phyloP scores from a whole-genome alignment of 352 stramenopile species.

The Achlya hypogyna region DNA sequence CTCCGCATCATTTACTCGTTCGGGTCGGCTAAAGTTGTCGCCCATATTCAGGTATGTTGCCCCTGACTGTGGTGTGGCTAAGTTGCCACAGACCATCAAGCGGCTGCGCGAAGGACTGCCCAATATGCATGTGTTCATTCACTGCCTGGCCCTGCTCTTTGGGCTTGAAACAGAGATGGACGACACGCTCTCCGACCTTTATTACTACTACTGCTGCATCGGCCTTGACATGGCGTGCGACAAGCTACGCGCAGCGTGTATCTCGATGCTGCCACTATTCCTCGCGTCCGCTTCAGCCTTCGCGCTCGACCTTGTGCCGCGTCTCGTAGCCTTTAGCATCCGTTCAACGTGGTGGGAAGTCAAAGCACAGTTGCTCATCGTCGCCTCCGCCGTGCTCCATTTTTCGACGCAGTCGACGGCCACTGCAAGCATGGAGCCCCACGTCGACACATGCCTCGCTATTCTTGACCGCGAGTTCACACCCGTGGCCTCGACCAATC shows the following conservation, averaged over 20 bases:
- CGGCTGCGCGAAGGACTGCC: conserved; percentile 50
- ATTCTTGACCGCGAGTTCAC: conserved; percentile 73
- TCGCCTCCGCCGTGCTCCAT: conserved; percentile 49
- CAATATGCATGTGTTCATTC: conserved; percentile 63
- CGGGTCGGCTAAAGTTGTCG: conserved; percentile 35
- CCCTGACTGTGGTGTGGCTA: background rate
- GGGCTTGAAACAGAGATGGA: conserved; percentile 62
- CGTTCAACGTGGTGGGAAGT: conserved; percentile 69
- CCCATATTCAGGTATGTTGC: conserved; percentile 34
- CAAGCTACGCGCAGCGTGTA: conserved; percentile 61
- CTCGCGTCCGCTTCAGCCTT: conserved; percentile 35
- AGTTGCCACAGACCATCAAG: conserved; percentile 43
- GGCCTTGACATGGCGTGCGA: conserved; percentile 59
- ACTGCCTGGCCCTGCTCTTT: conserved; percentile 56
- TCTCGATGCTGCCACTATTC: conserved; percentile 68
- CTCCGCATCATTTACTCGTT: conserved; percentile 58
- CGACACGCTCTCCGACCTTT: conserved; percentile 67
- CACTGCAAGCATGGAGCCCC: conserved; percentile 28
- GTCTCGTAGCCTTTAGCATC: conserved; percentile 51
- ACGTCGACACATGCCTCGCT: conserved; percentile 58
- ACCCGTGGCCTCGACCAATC: conserved; percentile 36
- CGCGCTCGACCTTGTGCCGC: conserved; percentile 48
- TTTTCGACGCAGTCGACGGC: conserved; percentile 17
- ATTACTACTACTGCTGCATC: conserved; percentile 84
- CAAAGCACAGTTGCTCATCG: conserved; percentile 65